phyloP scores from a whole-genome alignment of 2,329 filamentous ascomycete species.

The Paecilomyces sp. region DNA sequence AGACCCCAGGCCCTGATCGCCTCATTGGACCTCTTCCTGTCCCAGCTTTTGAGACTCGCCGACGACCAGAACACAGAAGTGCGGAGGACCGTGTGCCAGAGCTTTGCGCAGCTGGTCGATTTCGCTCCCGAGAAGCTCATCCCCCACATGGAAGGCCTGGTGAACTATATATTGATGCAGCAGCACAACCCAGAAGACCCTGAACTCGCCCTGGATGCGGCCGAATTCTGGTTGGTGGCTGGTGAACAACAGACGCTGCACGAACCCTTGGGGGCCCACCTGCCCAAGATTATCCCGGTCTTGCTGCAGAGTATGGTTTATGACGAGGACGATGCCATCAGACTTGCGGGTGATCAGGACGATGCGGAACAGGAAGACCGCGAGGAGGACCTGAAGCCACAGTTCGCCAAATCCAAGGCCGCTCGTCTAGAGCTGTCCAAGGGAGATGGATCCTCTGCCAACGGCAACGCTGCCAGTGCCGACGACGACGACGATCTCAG shows the following conservation, averaged over 20 bases:
- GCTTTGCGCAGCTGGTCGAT: slow-evolving; percentile 88
- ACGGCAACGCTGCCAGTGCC: slow-evolving; percentile 44
- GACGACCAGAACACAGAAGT: slow-evolving; percentile 73
- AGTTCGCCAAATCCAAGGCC: slow-evolving; percentile 68
- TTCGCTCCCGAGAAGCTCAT: slow-evolving; percentile 82
- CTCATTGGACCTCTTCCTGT: slow-evolving; percentile 72
- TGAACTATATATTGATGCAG: slow-evolving; percentile 88
- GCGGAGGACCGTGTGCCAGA: slow-evolving; percentile 83
- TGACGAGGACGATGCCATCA: slow-evolving; percentile 82
- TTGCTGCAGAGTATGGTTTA: slow-evolving; percentile 94
- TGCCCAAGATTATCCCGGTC: slow-evolving; percentile 81
- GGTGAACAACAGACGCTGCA: slow-evolving; percentile 81
- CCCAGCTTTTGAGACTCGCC: slow-evolving; percentile 74
- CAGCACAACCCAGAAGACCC: slow-evolving; percentile 76
- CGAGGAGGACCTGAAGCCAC: slow-evolving; percentile 82
- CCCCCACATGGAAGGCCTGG: slow-evolving; percentile 78
- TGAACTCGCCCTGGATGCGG: slow-evolving; percentile 85
- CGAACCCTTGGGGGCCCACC: slow-evolving; percentile 66
- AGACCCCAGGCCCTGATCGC: slow-evolving; percentile 76
- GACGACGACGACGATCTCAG: slow-evolving; percentile 68
- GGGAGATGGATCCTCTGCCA: slow-evolving; percentile 23
- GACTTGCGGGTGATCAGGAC: slow-evolving; percentile 74
- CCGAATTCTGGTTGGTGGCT: slow-evolving; percentile 94
- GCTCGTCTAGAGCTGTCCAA: slow-evolving; percentile 53
- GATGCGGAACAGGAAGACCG: slow-evolving; percentile 90